phyloP scores from a whole-genome alignment of 2,329 filamentous ascomycete genomes.

The Geosmithia morbida region DNA sequence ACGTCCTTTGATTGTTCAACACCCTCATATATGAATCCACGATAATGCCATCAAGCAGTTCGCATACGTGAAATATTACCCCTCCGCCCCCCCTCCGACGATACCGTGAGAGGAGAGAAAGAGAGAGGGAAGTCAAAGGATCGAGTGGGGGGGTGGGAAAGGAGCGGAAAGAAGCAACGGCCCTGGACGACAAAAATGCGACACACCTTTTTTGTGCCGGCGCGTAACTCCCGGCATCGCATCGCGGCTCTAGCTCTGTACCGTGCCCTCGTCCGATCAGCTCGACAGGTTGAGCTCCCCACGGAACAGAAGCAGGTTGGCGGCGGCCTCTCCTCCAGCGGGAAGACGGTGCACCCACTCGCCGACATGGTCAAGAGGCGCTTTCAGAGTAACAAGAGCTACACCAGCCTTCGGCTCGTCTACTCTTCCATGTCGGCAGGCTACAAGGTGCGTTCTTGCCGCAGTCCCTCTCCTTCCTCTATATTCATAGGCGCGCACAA shows the following conservation, averaged over 20 bases:
- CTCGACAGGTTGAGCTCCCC: conserved; percentile 35
- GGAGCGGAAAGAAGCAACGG: too few relatives aligned
- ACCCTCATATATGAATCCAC: too few relatives aligned
- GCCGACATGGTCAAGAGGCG: conserved; percentile 42
- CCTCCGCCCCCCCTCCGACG: too few relatives aligned
- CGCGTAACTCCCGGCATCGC: conserved; percentile 36
- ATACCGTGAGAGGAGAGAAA: too few relatives aligned
- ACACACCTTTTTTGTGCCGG: conserved; percentile 23
- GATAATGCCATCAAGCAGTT: too few relatives aligned
- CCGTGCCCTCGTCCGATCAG: conserved; percentile 50
- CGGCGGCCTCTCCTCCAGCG: too few relatives aligned
- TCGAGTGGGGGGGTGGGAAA: too few relatives aligned
- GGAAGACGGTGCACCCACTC: conserved; percentile 24
- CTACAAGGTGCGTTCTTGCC: conserved; percentile 38
- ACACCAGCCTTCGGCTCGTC: conserved; percentile 45
- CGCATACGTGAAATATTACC: too few relatives aligned
- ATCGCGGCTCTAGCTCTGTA: conserved; percentile 54
- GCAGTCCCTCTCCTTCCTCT: background rate
- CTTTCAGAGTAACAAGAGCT: conserved; percentile 44
- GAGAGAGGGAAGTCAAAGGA: too few relatives aligned
- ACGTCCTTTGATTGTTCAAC: too few relatives aligned
- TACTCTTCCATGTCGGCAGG: conserved; percentile 49
- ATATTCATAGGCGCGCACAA: background rate
- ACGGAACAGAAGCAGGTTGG: background rate
- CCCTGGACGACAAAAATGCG: background rate